A percentile compares a stretch with the other conserved stretches of the same genome.
These are phyloP conservation scores for Tuber aestivum DNA, from an alignment of 495 filamentous ascomycete species.

Conservation along the genomic window DNA sequence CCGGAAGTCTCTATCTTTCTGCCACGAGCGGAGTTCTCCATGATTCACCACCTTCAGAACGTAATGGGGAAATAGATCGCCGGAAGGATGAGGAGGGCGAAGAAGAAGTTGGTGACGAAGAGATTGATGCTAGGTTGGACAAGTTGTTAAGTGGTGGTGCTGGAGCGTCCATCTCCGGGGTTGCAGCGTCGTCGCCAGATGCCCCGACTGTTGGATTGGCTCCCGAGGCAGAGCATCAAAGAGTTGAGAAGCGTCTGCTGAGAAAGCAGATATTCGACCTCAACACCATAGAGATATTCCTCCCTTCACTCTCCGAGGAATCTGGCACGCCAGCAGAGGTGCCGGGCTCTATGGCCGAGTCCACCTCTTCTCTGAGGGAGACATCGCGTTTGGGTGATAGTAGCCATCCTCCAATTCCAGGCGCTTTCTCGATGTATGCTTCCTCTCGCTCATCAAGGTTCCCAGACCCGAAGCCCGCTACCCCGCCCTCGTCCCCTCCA, in stretches of 20 bases:
- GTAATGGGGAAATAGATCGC: constrained; percentile 21
- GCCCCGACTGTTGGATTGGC: constrained; percentile 23
- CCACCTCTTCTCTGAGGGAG: constrained; percentile 1
- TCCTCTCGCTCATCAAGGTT: constrained; percentile 11
- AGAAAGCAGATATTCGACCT: constrained; percentile 43
- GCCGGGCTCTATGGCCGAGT: neutral
- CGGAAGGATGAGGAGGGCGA: constrained; percentile 27
- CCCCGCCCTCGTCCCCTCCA: constrained; percentile 10
- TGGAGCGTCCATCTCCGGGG: neutral
- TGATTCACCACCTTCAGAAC: constrained; percentile 8
- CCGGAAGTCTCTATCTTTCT: constrained; percentile 93
- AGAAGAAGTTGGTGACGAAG: constrained; percentile 39
- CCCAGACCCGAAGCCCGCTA: constrained; percentile 24
- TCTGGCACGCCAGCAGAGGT: constrained; percentile 1
- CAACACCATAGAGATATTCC: constrained; percentile 41
- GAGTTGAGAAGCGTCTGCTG: constrained; percentile 23
- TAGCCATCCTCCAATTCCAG: constrained; percentile 51
- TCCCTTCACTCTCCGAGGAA: constrained; percentile 35
- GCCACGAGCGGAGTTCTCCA: constrained; percentile 51
- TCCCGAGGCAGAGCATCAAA: constrained; percentile 19
- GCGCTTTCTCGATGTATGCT: constrained; percentile 54
- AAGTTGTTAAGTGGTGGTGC: constrained; percentile 20
- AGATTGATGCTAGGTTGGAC: constrained; percentile 31
- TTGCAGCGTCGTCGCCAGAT: neutral
- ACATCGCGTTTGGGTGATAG: constrained; percentile 20